phyloP scores from a whole-genome alignment of 257 asterid genomes.

The Forsythia viridissima region DNA sequence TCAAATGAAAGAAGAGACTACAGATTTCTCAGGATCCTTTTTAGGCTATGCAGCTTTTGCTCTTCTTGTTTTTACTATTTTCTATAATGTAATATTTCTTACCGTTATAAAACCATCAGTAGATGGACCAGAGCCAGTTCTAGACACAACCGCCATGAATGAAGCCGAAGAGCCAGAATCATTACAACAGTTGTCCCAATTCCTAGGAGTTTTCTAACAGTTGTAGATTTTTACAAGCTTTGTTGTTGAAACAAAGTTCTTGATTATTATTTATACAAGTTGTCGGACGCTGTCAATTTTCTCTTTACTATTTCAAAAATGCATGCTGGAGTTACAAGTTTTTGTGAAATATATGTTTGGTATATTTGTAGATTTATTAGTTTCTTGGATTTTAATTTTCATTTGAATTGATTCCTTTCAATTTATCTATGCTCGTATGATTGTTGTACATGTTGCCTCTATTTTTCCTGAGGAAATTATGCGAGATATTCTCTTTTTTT shows the following conservation, averaged over 20 bases:
- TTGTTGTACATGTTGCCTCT: not conserved
- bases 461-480: not conserved
- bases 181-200: not conserved
- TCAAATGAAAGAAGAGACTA: conserved; percentile 25
- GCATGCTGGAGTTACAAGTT: not conserved
- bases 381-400: too few species aligned
- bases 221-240: not conserved
- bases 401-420: too few species aligned
- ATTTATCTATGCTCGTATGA: too few species aligned
- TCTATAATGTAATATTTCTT: conserved; percentile 61
- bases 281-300: not conserved
- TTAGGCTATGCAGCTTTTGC: conserved; percentile 36
- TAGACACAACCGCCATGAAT: conserved; percentile 10
- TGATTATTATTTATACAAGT: not conserved
- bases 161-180: not conserved
- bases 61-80: conserved; percentile 54
- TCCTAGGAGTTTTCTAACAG: not conserved
- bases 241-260: too few species aligned
- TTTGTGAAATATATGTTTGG: not conserved
- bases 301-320: not conserved
- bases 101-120: conserved; percentile 72
- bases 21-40: conserved; percentile 43
- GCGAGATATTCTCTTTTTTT: too few species aligned
- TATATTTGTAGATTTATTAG: too few species aligned
- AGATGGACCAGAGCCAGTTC: conserved; percentile 43